Base-by-base conservation (phyloP, 1,139 yeast genomes). In the Starmera stellimalicola region DNA sequence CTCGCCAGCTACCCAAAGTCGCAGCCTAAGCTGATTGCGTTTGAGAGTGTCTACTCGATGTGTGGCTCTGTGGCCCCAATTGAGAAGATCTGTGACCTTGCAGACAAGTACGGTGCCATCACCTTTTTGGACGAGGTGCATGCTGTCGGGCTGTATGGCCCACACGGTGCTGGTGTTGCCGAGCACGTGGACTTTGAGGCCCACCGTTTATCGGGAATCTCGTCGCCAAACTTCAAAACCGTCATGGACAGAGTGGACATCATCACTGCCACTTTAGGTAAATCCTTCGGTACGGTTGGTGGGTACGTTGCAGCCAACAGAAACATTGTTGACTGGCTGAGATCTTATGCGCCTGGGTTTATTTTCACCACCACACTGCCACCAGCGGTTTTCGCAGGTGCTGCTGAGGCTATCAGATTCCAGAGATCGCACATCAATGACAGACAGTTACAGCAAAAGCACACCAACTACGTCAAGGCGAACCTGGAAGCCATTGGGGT, bases 101-200 rank as follows among this genome's bases (percentile, higher is more conserved):
- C 99, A 31, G 95, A 88, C 37, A 87, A 91, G 62, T 91, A 93
- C 57, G 97, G 97, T 41, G 97, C 97, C 29, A 63, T 91, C 50
- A 91, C 99, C 29, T 91, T 91, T 60, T 69, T 93, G 55, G 99
- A 91, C 58, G 99, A 91, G 61, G 99, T 91, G 31, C 99, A 91
- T 55, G 97, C 98, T 29, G 97, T 93, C 34, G 99, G 99, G 37
- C 75, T 91, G 81, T 91, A 91, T 57, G 98, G 98, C 52, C 97
- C 98, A 40, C 95, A 84, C 52, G 99, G 99, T 52, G 98, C 95
- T 28, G 99, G 99, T 63, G 97, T 91, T 36, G 96, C 97, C 33
- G 98, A 93, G 61, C 98, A 91, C 57, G 68, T 82, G 52, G 83
- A 91, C 60, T 88, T 85, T 51, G 83, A 83, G 31, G 76, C 77